Evolutionary conservation across 805 yeast species (phyloP).

Genomic region (Candida germanica): DNA sequence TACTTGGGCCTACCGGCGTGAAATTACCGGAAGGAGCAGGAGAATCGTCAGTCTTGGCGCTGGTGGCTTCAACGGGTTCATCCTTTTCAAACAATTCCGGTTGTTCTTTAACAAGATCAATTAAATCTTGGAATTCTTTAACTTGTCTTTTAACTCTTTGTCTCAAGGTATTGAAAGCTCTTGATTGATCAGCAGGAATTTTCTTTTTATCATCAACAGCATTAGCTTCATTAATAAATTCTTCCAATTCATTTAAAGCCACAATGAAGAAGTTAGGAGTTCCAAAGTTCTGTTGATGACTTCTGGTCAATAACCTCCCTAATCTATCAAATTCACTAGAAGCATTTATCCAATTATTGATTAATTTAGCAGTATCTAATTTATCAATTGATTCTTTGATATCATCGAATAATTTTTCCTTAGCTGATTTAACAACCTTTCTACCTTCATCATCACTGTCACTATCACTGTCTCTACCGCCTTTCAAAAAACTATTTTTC

Average conservation of each 20-base stretch:
- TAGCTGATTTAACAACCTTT: conserved; percentile 88
- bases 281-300: conserved; percentile 71
- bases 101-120: conserved; percentile 58
- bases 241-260: conserved; percentile 70
- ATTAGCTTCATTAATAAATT: conserved; percentile 51
- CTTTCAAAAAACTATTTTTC: conserved; percentile 48
- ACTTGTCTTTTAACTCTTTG: conserved; percentile 83
- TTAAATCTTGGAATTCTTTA: conserved; percentile 62
- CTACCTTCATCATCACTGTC: conserved; percentile 67
- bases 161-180: conserved; percentile 80
- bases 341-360: conserved; percentile 76
- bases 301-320: conserved; percentile 61
- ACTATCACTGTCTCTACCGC: conserved; percentile 35
- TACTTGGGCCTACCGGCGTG: conserved; percentile 36
- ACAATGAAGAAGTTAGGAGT: conserved; percentile 72
- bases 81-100: conserved; percentile 74
- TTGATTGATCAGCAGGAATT: conserved; percentile 76
- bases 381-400: conserved; percentile 63
- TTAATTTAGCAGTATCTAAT: conserved; percentile 65
- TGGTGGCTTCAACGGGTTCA: conserved; percentile 37
- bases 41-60: conserved; percentile 31
- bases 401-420: conserved; percentile 89
- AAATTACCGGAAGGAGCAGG: conserved; percentile 31
- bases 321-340: conserved; percentile 76
- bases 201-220: conserved; percentile 59